Conservation (phyloP, 306 rosid species). For the Acacia melanoxylon region DNA sequence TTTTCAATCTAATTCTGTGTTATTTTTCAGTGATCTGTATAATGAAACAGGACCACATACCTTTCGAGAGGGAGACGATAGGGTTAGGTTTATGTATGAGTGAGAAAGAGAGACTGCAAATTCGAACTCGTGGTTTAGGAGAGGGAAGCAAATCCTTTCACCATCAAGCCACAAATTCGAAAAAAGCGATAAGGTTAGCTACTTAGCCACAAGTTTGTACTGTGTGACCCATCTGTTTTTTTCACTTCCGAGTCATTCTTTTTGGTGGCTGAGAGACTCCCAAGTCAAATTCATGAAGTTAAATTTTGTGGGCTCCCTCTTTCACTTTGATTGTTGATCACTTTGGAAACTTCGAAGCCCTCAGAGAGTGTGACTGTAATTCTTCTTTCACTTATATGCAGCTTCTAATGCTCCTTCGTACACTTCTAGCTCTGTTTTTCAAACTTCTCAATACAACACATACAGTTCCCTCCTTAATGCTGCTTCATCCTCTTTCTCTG, state of each 20-base stretch:
- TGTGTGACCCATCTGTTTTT: background rate
- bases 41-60: background rate
- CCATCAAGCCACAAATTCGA: background rate
- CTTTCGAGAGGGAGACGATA: background rate
- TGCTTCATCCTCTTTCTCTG: background rate
- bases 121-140: background rate
- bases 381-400: background rate
- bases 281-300: background rate
- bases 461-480: background rate
- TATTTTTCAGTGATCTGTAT: background rate
- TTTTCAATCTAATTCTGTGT: background rate
- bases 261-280: background rate
- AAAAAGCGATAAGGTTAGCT: background rate
- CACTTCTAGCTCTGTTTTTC: background rate
- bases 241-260: background rate
- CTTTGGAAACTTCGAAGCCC: background rate
- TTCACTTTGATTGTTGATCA: background rate
- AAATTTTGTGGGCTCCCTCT: background rate
- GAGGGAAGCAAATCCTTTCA: background rate
- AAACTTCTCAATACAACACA: background rate
- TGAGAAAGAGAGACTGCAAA: background rate
- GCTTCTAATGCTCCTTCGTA: background rate
- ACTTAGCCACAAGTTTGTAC: background rate
- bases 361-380: background rate
- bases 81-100: background rate